These are phyloP conservation scores for Lentinula raphanica DNA, from an alignment of 768 basidiomycete species.

Conservation along the genomic window DNA sequence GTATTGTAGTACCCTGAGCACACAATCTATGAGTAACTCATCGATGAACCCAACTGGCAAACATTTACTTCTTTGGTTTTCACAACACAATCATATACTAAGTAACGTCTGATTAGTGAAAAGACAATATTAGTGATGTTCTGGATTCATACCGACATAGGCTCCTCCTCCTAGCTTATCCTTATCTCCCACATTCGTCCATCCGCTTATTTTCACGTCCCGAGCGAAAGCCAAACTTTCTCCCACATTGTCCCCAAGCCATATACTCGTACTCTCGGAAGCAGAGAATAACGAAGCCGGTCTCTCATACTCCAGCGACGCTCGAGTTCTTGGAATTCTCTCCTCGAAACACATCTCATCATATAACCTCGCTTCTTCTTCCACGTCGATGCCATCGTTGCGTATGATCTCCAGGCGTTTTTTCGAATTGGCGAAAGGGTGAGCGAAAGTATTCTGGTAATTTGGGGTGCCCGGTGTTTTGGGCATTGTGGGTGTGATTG, in stretches of 20 bases:
- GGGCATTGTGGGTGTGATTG: slow-evolving; percentile 3
- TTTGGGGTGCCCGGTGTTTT: slow-evolving; percentile 2
- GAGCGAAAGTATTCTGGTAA: neutral
- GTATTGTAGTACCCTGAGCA: slow-evolving; percentile 53
- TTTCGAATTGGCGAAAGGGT: slow-evolving; percentile 20
- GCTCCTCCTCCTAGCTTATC: slow-evolving; percentile 43
- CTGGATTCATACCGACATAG: slow-evolving; percentile 52
- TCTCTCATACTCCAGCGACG: neutral
- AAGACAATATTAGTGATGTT: neutral
- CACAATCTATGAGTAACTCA: slow-evolving; percentile 3
- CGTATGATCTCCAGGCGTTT: slow-evolving; percentile 49
- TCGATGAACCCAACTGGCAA: neutral
- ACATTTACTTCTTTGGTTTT: slow-evolving; percentile 60
- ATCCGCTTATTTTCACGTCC: slow-evolving; percentile 61
- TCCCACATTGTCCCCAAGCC: slow-evolving; percentile 57
- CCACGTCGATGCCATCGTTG: slow-evolving; percentile 55
- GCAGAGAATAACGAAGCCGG: slow-evolving; percentile 47
- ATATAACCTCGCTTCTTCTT: slow-evolving; percentile 63
- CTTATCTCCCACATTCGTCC: slow-evolving; percentile 68
- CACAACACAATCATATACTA: slow-evolving; percentile 69
- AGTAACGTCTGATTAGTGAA: neutral
- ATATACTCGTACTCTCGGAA: slow-evolving; percentile 46
- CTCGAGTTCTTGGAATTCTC: slow-evolving; percentile 3
- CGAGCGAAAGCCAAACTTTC: slow-evolving; percentile 54
- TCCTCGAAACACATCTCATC: slow-evolving; percentile 54